phyloP scores from a whole-genome alignment of 176 grass and related monocot genomes.

The Areca catechu region DNA sequence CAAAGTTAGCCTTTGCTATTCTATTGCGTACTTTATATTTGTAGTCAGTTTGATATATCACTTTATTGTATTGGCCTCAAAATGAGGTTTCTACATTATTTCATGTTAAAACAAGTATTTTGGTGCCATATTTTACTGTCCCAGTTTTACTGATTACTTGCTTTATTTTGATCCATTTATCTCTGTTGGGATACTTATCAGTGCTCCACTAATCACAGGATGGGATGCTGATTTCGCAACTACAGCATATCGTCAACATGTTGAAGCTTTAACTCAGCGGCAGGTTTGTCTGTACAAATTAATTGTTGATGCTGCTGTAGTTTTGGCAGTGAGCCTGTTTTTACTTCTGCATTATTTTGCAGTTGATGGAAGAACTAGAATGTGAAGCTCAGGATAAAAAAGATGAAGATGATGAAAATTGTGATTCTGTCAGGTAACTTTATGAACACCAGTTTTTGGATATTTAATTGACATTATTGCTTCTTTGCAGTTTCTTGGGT shows the following conservation, averaged over 20 bases:
- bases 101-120: no score
- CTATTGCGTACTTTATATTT: no score
- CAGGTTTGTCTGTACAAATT: constrained; percentile 48
- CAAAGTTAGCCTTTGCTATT: no score
- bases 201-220: constrained; percentile 26
- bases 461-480: neutral
- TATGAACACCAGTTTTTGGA: constrained; percentile 2
- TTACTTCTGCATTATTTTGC: no score
- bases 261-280: constrained; percentile 83
- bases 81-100: neutral
- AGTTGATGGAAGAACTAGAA: constrained; percentile 85
- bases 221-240: constrained; percentile 99
- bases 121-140: no score
- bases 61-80: neutral
- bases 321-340: no score
- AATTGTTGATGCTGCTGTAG: no score
- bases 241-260: constrained; percentile 83
- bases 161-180: constrained; percentile 18
- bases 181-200: no score
- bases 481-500: no score
- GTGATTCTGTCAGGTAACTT: constrained; percentile 49
- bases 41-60: neutral
- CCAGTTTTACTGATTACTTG: no score
- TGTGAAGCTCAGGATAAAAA: constrained; percentile 56
- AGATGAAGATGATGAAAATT: constrained; percentile 53